These are phyloP conservation scores for Hypoxylon sp. DNA, from an alignment of 2,329 filamentous ascomycete genomes.

Conservation along the genomic window DNA sequence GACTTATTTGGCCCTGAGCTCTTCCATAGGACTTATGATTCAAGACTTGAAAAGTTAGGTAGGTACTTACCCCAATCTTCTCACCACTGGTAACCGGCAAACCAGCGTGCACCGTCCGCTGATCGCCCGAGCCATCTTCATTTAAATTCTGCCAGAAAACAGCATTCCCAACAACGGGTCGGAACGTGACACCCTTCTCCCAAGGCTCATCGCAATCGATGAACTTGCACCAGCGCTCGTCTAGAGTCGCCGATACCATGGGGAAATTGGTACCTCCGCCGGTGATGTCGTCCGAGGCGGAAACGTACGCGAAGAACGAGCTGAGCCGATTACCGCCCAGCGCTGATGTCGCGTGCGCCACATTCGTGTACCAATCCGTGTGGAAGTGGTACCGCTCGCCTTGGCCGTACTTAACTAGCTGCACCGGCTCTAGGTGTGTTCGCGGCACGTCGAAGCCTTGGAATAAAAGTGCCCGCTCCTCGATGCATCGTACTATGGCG, in stretches of 20 bases:
- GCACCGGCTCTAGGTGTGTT: conserved; percentile 62
- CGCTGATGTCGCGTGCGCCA: conserved; percentile 56
- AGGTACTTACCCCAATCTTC: conserved; percentile 61
- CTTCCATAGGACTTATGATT: neutral
- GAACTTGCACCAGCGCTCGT: conserved; percentile 61
- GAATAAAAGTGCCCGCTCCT: conserved; percentile 63
- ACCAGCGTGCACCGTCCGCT: conserved; percentile 63
- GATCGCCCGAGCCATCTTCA: conserved; percentile 59
- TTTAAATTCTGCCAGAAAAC: conserved; percentile 66
- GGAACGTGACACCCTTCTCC: conserved; percentile 64
- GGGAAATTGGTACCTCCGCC: conserved; percentile 68
- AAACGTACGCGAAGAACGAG: conserved; percentile 66
- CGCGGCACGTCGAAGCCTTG: conserved; percentile 61
- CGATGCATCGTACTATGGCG: conserved; percentile 62
- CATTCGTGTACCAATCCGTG: conserved; percentile 66
- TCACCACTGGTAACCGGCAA: conserved; percentile 62
- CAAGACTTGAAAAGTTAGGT: neutral
- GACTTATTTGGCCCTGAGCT: neutral
- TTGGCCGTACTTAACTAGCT: conserved; percentile 63
- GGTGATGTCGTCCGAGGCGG: conserved; percentile 57
- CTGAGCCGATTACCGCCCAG: conserved; percentile 62
- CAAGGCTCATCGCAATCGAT: conserved; percentile 65
- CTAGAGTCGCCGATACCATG: conserved; percentile 57
- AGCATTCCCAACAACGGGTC: conserved; percentile 63
- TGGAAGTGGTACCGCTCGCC: conserved; percentile 66